phyloP scores from a whole-genome alignment of 176 grass and related monocot genomes.

The Zoysia japonica region DNA sequence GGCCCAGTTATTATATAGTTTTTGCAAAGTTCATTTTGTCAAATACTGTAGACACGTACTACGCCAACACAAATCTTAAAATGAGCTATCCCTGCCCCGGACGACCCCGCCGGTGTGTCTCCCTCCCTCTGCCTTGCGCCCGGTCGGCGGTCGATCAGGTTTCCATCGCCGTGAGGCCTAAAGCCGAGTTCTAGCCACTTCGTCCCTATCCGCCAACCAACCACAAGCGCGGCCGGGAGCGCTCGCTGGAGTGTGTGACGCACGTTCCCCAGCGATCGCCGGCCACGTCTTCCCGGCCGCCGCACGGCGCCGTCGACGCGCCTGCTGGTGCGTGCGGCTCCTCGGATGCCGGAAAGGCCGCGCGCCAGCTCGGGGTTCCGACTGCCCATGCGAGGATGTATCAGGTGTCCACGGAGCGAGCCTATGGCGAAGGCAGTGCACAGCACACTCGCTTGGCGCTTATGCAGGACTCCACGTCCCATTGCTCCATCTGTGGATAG shows the following conservation, averaged over 20 bases:
- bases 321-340: slow-evolving; percentile 26
- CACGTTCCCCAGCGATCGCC: slow-evolving; percentile 25
- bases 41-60: too few species aligned
- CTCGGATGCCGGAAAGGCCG: slow-evolving; percentile 39
- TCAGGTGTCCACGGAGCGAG: background rate
- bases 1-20: too few species aligned
- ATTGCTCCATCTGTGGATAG: slow-evolving; percentile 15
- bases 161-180: background rate
- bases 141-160: background rate
- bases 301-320: background rate
- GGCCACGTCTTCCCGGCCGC: slow-evolving; percentile 28
- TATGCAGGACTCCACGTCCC: slow-evolving; percentile 31
- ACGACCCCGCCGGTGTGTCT: background rate
- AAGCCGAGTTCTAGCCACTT: background rate
- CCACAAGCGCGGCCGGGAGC: background rate
- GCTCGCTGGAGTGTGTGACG: slow-evolving; percentile 35
- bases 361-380: background rate
- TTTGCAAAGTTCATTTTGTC: too few species aligned
- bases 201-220: slow-evolving; percentile 26
- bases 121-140: background rate
- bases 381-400: slow-evolving; percentile 5
- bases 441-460: background rate
- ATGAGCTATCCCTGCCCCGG: background rate
- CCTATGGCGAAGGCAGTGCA: too few species aligned
- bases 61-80: too few species aligned